Evolutionary conservation across 176 grass and related monocot genomes (phyloP).

Genomic region (Hyparrhenia diplandra): DNA sequence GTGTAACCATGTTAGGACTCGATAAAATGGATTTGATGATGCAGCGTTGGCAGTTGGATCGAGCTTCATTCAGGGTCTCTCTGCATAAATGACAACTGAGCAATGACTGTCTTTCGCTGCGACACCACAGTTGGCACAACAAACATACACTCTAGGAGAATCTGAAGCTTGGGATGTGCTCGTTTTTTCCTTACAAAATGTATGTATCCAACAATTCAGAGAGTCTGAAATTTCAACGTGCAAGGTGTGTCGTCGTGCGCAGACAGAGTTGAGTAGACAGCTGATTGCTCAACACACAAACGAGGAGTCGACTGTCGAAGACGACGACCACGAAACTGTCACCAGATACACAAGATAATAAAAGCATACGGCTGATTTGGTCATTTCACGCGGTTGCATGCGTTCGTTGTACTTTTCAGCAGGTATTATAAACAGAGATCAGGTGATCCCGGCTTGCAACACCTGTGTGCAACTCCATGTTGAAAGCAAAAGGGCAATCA

Average conservation of each 20-base stretch:
- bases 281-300: too few relatives aligned
- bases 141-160: neutral
- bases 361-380: neutral
- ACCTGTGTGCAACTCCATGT: too few relatives aligned
- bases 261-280: too few relatives aligned
- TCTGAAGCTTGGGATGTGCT: neutral
- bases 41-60: neutral
- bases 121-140: neutral
- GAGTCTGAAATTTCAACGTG: neutral
- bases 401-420: too few relatives aligned
- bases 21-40: neutral
- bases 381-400: conserved; percentile 13
- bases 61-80: too few relatives aligned
- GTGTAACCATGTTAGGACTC: neutral
- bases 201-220: neutral
- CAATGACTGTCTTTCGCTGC: neutral
- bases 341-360: neutral
- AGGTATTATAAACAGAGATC: neutral
- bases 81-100: too few relatives aligned
- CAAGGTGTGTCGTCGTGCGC: neutral
- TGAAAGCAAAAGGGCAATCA: too few relatives aligned
- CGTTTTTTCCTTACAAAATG: neutral
- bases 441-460: too few relatives aligned
- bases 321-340: neutral
- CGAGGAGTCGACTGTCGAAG: neutral